A percentile compares a stretch with the other conserved stretches of the same genome.
phyloP scores from a whole-genome alignment of 257 asterid genomes.

The Solanum boliviense region DNA sequence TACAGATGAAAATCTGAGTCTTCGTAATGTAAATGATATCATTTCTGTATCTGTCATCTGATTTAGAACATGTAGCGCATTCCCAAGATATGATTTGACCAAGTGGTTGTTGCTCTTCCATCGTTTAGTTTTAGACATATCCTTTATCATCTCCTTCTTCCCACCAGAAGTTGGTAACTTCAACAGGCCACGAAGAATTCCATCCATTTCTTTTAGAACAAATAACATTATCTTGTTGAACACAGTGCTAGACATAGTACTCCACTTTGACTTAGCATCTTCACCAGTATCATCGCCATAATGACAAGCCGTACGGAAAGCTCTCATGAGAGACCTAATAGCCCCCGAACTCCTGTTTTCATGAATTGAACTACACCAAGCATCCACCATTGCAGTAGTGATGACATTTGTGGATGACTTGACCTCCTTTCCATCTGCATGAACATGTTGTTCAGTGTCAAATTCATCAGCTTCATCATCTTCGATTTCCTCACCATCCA shows the following conservation, averaged over 20 bases:
- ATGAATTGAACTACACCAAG: constrained; percentile 56
- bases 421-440: constrained; percentile 22
- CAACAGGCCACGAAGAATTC: constrained; percentile 59
- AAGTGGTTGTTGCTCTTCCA: constrained; percentile 77
- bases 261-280: constrained; percentile 45
- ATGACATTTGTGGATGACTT: constrained; percentile 43
- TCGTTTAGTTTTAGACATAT: constrained; percentile 42
- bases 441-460: constrained; percentile 23
- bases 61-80: constrained; percentile 73
- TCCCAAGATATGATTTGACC: constrained; percentile 96
- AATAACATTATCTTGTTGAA: constrained; percentile 80
- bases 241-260: constrained; percentile 74
- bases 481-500: constrained; percentile 1
- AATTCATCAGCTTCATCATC: constrained; percentile 11
- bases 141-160: constrained; percentile 49
- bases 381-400: constrained; percentile 75
- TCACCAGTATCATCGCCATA: constrained; percentile 78
- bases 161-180: constrained; percentile 61
- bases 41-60: constrained; percentile 90
- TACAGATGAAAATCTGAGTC: constrained; percentile 53
- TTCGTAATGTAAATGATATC: constrained; percentile 70
- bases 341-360: constrained; percentile 52
- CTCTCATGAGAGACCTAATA: constrained; percentile 71
- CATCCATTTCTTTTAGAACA: constrained; percentile 90
- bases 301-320: constrained; percentile 82